Conservation (phyloP, 345 rosid genomes). For the Brassica napus region Da-Ae NC_063438.1:5347001-5347500, state of each 20-base stretch:
- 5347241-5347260: background rate
- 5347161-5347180: background rate
- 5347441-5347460: slow-evolving; percentile 41
- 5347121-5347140: background rate
- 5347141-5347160: background rate
- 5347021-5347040: background rate
- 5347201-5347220: background rate
- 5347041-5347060: background rate
- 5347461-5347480: slow-evolving; percentile 29
- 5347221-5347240: background rate
- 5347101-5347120: background rate
- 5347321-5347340: slow-evolving; percentile 96
- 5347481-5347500: background rate
- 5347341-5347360: slow-evolving; percentile 95
- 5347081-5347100: background rate
- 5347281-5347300: slow-evolving; percentile 81
- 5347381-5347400: slow-evolving; percentile 96
- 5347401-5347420: slow-evolving; percentile 88
- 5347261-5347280: slow-evolving; percentile 2
- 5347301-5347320: slow-evolving; percentile 99
- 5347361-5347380: slow-evolving; percentile 96
- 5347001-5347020: slow-evolving; percentile 28
- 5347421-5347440: slow-evolving; percentile 79
- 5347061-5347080: background rate
- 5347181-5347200: background rate